A percentile compares a stretch with the other conserved stretches of the same genome.
Evolutionary conservation across 1,284 basidiomycete genomes (phyloP).

Genomic region (Veloboletus limbatus): DNA sequence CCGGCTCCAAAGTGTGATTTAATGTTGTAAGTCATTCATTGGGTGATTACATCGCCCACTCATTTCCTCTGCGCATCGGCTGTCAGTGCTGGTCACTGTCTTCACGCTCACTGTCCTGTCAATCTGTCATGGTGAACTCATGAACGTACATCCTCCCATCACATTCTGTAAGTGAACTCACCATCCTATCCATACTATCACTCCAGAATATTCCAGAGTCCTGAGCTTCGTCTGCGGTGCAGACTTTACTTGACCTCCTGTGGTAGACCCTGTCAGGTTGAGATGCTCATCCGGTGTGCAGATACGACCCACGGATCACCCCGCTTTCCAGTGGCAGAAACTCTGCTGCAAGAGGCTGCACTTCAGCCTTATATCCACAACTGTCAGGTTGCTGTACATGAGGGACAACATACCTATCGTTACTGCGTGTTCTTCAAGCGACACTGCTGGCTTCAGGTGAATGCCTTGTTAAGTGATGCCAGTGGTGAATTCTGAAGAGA

Average conservation of each 20-base stretch:
- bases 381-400: not conserved
- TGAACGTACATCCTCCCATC: not conserved
- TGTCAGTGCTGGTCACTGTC: too few species aligned
- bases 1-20: too few species aligned
- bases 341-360: not conserved
- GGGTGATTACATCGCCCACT: too few species aligned
- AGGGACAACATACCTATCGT: not conserved
- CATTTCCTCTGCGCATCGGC: too few species aligned
- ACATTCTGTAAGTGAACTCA: not conserved
- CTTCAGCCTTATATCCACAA: not conserved
- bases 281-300: conserved; percentile 1
- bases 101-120: too few species aligned
- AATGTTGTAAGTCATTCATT: too few species aligned
- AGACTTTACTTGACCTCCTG: conserved; percentile 5
- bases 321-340: not conserved
- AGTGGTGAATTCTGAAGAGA: not conserved
- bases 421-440: not conserved
- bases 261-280: not conserved
- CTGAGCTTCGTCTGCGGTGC: conserved; percentile 5
- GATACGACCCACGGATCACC: not conserved
- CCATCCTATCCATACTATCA: not conserved
- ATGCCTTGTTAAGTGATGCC: not conserved
- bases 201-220: not conserved
- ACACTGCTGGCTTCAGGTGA: not conserved
- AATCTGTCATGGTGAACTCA: not conserved